phyloP scores from a whole-genome alignment of 2,329 filamentous ascomycete genomes.

The Apiospora rasikravindrae region DNA sequence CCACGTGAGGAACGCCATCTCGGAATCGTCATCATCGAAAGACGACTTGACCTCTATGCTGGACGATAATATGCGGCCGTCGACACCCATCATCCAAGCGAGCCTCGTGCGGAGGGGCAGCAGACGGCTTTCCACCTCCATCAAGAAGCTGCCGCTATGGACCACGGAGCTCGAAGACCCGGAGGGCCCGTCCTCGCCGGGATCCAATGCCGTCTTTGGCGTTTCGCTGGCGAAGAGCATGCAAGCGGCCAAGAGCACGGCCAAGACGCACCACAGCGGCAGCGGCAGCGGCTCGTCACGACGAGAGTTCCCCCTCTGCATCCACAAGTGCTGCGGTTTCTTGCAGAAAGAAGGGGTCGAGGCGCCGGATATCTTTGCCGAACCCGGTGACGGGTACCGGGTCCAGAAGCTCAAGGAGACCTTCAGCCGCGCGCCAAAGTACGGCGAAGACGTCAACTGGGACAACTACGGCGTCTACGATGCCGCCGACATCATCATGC shows the following conservation, averaged over 20 bases:
- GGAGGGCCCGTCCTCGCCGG: slow-evolving; percentile 27
- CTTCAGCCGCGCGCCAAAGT: slow-evolving; percentile 43
- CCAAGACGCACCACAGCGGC: slow-evolving; percentile 45
- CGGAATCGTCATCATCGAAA: slow-evolving; percentile 28
- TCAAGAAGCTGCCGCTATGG: slow-evolving; percentile 41
- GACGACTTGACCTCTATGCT: background rate
- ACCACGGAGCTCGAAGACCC: slow-evolving; percentile 35
- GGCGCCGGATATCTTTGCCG: slow-evolving; percentile 46
- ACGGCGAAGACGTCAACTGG: slow-evolving; percentile 46
- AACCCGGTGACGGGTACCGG: slow-evolving; percentile 39
- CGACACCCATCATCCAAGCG: slow-evolving; percentile 35
- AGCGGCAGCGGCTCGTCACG: slow-evolving; percentile 39
- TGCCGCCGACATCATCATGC: slow-evolving; percentile 46
- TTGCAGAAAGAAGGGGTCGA: slow-evolving; percentile 42
- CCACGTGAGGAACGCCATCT: slow-evolving; percentile 32
- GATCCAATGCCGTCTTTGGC: slow-evolving; percentile 44
- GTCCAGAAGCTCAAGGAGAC: slow-evolving; percentile 43
- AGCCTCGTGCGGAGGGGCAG: slow-evolving; percentile 37
- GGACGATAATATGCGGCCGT: slow-evolving; percentile 24
- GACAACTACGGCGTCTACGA: slow-evolving; percentile 45
- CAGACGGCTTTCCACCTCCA: slow-evolving; percentile 38
- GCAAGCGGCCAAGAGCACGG: slow-evolving; percentile 44
- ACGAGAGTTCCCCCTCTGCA: slow-evolving; percentile 48
- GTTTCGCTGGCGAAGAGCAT: slow-evolving; percentile 47
- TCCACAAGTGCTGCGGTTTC: slow-evolving; percentile 47